These are phyloP conservation scores for Metschnikowia colocasiae DNA, from an alignment of 805 yeast genomes.

Conservation along the genomic window DNA sequence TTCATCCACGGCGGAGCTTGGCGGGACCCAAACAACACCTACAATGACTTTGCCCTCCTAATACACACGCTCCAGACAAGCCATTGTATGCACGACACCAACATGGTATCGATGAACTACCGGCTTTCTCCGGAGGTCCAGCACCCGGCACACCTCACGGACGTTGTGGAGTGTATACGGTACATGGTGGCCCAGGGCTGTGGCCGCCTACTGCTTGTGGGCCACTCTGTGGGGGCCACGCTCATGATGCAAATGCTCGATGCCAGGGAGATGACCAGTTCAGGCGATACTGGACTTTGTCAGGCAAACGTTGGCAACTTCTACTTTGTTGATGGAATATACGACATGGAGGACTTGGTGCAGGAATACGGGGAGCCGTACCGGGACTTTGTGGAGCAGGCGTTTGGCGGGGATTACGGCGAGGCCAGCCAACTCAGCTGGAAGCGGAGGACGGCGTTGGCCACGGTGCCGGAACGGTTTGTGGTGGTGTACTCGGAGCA, in stretches of 20 bases:
- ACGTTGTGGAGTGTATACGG: conserved; percentile 46
- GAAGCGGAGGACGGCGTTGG: not conserved
- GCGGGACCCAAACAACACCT: conserved; percentile 67
- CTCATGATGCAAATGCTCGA: conserved; percentile 52
- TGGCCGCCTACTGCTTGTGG: conserved; percentile 38
- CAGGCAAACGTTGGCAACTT: not conserved
- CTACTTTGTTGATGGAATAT: conserved; percentile 70
- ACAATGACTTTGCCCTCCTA: conserved; percentile 47
- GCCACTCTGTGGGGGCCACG: conserved; percentile 84
- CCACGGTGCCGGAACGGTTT: conserved; percentile 16
- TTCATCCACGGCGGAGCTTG: conserved; percentile 89
- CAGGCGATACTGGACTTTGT: not conserved
- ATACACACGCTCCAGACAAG: conserved; percentile 11
- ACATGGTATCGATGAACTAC: conserved; percentile 49
- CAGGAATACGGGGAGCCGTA: conserved; percentile 59
- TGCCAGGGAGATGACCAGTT: conserved; percentile 19
- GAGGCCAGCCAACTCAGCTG: conserved; percentile 28
- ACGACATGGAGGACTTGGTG: conserved; percentile 47
- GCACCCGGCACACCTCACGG: conserved; percentile 62
- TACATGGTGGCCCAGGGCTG: conserved; percentile 22
- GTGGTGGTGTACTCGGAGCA: conserved; percentile 55
- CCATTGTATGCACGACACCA: conserved; percentile 4
- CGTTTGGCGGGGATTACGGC: conserved; percentile 38
- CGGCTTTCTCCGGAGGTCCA: conserved; percentile 57
- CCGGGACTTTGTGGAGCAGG: conserved; percentile 52